Evolutionary conservation across 2,329 filamentous ascomycete genomes (phyloP).

Genomic region (Phialemoniopsis sp.): DNA sequence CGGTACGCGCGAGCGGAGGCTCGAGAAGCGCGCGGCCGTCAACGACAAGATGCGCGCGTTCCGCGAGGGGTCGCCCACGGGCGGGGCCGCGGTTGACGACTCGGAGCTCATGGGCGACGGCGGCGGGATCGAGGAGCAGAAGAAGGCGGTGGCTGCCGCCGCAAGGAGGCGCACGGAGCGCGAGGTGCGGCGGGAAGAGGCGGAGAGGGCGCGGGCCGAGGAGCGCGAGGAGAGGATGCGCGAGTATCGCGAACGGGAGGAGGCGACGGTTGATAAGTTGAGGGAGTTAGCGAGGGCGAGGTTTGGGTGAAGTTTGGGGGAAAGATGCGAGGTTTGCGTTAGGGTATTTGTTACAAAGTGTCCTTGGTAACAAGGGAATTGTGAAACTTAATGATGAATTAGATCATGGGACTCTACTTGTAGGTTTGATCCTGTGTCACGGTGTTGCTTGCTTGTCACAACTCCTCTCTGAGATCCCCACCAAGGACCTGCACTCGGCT

Average conservation of each 20-base stretch:
- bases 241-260: conserved; percentile 71
- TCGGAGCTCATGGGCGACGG: conserved; percentile 73
- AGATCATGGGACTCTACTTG: too few species aligned
- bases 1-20: conserved; percentile 74
- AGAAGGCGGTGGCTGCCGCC: conserved; percentile 58
- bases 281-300: conserved; percentile 73
- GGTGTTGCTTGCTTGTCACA: too few species aligned
- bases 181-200: conserved; percentile 52
- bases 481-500: too few species aligned
- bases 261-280: conserved; percentile 78
- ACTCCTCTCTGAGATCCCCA: too few species aligned
- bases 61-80: conserved; percentile 60
- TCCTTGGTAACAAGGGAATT: neutral
- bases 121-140: conserved; percentile 59
- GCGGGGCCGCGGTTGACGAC: conserved; percentile 53
- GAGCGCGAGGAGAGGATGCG: conserved; percentile 76
- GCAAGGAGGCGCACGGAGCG: conserved; percentile 78
- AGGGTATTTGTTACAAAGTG: neutral
- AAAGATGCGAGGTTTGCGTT: too few species aligned
- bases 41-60: conserved; percentile 74
- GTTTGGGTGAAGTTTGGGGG: conserved; percentile 53
- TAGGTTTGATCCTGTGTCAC: too few species aligned
- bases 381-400: too few species aligned
- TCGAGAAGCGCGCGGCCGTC: conserved; percentile 78
- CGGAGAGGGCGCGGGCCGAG: conserved; percentile 59